Conservation (phyloP, 2,329 filamentous ascomycete species). For the Trichothecium roseum region DNA sequence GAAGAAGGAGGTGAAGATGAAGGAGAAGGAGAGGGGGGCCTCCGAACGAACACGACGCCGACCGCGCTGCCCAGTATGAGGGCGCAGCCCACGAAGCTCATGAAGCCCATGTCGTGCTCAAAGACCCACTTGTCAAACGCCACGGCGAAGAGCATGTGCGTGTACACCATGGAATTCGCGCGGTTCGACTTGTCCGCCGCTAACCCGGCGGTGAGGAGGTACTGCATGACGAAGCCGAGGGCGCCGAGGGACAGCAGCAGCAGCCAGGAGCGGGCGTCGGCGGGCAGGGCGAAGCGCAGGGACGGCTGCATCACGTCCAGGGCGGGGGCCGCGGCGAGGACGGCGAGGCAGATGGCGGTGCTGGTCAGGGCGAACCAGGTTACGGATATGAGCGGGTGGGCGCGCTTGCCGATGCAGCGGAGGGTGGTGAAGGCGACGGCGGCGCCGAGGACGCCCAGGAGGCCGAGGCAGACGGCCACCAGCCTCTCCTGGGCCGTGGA, state of each 20-base stretch:
- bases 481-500: slow-evolving; percentile 55
- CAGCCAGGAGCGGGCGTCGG: slow-evolving; percentile 45
- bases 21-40: slow-evolving; percentile 12
- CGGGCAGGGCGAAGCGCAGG: slow-evolving; percentile 31
- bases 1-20: too few relatives aligned
- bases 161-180: slow-evolving; percentile 48
- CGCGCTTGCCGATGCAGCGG: slow-evolving; percentile 67
- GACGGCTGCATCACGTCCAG: slow-evolving; percentile 34
- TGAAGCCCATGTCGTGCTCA: slow-evolving; percentile 36
- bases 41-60: slow-evolving; percentile 36
- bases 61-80: slow-evolving; percentile 44
- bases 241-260: slow-evolving; percentile 58
- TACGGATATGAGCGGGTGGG: slow-evolving; percentile 74
- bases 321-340: slow-evolving; percentile 42
- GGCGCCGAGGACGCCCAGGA: slow-evolving; percentile 69
- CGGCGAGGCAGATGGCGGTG: slow-evolving; percentile 53
- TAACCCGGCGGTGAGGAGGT: slow-evolving; percentile 69
- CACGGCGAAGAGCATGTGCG: slow-evolving; percentile 46
- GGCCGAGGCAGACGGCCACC: slow-evolving; percentile 57
- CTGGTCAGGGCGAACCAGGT: slow-evolving; percentile 73
- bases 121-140: slow-evolving; percentile 43
- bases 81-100: slow-evolving; percentile 39
- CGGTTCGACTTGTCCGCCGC: slow-evolving; percentile 56
- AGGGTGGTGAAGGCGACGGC: slow-evolving; percentile 67
- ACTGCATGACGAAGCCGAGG: slow-evolving; percentile 77